These are phyloP conservation scores for Jackrogersella multiformis DNA, from an alignment of 495 filamentous ascomycete genomes.

Conservation along the genomic window DNA sequence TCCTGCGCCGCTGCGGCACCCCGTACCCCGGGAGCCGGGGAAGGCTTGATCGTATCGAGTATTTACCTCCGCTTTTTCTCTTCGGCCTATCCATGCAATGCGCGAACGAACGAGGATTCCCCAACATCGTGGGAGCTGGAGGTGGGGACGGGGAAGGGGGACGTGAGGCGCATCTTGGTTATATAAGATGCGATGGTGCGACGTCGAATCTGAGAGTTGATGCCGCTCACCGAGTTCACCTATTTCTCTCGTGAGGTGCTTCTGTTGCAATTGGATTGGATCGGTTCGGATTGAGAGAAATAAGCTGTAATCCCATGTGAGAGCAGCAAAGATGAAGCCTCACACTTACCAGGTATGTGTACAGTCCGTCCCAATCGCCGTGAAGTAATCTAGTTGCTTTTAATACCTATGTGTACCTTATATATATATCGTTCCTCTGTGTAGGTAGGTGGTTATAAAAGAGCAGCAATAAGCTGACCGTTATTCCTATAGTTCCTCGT, in stretches of 20 bases:
- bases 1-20: background rate
- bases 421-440: background rate
- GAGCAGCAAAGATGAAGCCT: slow-evolving; percentile 39
- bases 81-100: no score
- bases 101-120: background rate
- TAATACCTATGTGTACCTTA: background rate
- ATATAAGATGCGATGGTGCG: slow-evolving; percentile 12
- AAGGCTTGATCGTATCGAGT: slow-evolving; percentile 17
- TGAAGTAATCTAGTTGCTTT: background rate
- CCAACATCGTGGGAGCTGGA: background rate
- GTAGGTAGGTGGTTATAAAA: background rate
- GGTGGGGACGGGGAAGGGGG: background rate
- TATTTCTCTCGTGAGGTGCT: background rate
- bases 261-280: background rate
- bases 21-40: slow-evolving; percentile 9
- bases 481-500: slow-evolving; percentile 61
- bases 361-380: background rate
- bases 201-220: no score
- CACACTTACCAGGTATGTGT: slow-evolving; percentile 45
- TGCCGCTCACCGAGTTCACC: slow-evolving; percentile 13
- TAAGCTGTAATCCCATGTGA: background rate
- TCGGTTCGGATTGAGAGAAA: background rate
- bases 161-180: no score
- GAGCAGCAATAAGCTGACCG: background rate
- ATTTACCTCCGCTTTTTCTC: no score